phyloP scores from a whole-genome alignment of 2,329 filamentous ascomycete genomes.

The Talaromyces piceae region DNA sequence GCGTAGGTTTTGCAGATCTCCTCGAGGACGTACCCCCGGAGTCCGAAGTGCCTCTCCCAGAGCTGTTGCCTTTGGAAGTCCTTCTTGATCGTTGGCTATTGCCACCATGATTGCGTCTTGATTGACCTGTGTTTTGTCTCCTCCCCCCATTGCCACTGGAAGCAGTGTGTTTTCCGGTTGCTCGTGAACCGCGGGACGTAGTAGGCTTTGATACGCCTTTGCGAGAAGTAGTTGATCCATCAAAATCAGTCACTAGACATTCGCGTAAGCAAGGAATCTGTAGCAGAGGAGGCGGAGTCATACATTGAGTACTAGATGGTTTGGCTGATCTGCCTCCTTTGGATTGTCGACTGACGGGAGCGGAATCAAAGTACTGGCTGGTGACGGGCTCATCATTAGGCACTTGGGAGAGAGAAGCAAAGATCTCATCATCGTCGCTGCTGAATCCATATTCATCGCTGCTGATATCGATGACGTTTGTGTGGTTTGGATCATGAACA shows the following conservation, averaged over 20 bases:
- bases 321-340: not conserved
- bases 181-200: conserved; percentile 3
- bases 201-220: conserved; percentile 3
- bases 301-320: conserved; percentile 7
- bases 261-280: not conserved
- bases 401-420: conserved; percentile 19
- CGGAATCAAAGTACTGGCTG: conserved; percentile 28
- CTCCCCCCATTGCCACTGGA: not conserved
- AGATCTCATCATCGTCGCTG: conserved; percentile 26
- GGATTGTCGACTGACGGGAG: conserved; percentile 1
- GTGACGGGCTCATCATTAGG: conserved; percentile 15
- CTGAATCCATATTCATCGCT: conserved; percentile 33
- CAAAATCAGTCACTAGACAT: conserved; percentile 5
- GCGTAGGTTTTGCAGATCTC: not conserved
- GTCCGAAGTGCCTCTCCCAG: conserved; percentile 12
- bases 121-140: not conserved
- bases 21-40: not conserved
- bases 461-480: conserved; percentile 38
- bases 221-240: not conserved
- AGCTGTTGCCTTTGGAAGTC: conserved; percentile 11
- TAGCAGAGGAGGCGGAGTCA: not conserved
- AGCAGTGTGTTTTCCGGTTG: conserved; percentile 1
- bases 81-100: not conserved
- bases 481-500: conserved; percentile 39
- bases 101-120: not conserved